Percentiles rank a stretch among this genome's conserved stretches.
phyloP scores from a whole-genome alignment of 2,329 filamentous ascomycete genomes.

The Stenocarpella maydis region DNA sequence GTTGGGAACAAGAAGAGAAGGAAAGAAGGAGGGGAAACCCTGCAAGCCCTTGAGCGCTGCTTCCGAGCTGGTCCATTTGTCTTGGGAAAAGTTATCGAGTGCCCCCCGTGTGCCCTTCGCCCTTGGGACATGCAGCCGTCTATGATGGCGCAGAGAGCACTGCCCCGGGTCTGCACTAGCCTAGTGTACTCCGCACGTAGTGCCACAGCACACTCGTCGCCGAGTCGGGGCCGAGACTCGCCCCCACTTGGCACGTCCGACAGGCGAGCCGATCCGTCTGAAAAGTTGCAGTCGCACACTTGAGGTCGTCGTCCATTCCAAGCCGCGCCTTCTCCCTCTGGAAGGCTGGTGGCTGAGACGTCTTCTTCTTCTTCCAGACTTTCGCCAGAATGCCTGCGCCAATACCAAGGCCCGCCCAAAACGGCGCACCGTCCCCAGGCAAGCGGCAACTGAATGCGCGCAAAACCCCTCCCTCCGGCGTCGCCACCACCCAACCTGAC shows the following conservation, averaged over 20 bases:
- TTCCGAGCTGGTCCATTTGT: not conserved
- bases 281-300: slow-evolving; percentile 19
- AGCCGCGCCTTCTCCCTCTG: not conserved
- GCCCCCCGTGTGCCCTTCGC: too few relatives aligned
- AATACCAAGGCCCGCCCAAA: not conserved
- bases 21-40: too few relatives aligned
- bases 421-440: not conserved
- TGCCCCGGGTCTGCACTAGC: too few relatives aligned
- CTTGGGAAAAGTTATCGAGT: too few relatives aligned
- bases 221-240: not conserved
- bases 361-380: not conserved
- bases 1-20: too few relatives aligned
- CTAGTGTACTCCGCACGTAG: too few relatives aligned
- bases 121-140: too few relatives aligned
- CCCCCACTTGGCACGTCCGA: not conserved
- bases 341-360: not conserved
- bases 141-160: too few relatives aligned
- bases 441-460: not conserved
- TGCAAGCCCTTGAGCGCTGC: not conserved
- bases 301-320: not conserved
- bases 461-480: not conserved
- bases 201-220: too few relatives aligned
- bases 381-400: not conserved
- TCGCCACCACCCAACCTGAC: not conserved
- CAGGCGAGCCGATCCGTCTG: slow-evolving; percentile 1